These are phyloP conservation scores for Chlorella ohadii DNA, from an alignment of 139 green algal species.

Conservation along the genomic window DNA sequence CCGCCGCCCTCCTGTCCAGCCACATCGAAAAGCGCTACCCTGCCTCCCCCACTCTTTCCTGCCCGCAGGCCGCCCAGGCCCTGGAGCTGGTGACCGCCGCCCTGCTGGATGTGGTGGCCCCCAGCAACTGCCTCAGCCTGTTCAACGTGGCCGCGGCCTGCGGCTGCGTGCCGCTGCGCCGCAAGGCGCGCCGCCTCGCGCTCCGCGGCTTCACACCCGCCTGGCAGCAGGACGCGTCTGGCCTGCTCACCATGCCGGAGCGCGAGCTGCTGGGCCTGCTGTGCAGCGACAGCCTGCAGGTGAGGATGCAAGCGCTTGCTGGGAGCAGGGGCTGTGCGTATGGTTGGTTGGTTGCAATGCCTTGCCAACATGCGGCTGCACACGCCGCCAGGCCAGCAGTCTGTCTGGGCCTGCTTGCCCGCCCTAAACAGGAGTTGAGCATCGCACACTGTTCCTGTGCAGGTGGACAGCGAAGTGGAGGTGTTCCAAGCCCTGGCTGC, in stretches of 20 bases:
- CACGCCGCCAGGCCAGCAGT: too few species aligned
- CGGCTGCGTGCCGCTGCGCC: constrained; percentile 20
- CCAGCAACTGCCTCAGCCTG: constrained; percentile 36
- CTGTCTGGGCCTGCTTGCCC: too few species aligned
- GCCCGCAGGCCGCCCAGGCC: constrained; percentile 16
- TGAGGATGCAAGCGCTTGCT: neutral
- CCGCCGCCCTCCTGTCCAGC: neutral
- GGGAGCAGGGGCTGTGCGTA: too few species aligned
- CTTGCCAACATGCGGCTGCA: too few species aligned
- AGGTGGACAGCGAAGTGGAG: constrained; percentile 35
- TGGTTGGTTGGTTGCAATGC: too few species aligned
- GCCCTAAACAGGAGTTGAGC: too few species aligned
- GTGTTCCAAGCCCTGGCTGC: constrained; percentile 35
- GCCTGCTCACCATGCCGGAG: constrained; percentile 24
- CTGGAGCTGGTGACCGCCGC: constrained; percentile 28
- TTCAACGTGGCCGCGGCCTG: constrained; percentile 5
- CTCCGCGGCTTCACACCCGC: constrained; percentile 15
- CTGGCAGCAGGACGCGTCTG: constrained; percentile 1
- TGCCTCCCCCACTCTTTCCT: neutral
- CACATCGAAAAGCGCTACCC: too few species aligned
- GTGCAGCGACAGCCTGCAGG: constrained; percentile 34
- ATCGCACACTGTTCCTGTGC: too few species aligned
- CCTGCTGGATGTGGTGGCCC: constrained; percentile 20
- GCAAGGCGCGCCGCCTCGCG: neutral
- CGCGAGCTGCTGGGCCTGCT: constrained; percentile 27